Evolutionary conservation across 352 stramenopile genomes (phyloP), one percentile per base, ranked within the genome.

Genomic region (Globisporangium echinulatum): DNA sequence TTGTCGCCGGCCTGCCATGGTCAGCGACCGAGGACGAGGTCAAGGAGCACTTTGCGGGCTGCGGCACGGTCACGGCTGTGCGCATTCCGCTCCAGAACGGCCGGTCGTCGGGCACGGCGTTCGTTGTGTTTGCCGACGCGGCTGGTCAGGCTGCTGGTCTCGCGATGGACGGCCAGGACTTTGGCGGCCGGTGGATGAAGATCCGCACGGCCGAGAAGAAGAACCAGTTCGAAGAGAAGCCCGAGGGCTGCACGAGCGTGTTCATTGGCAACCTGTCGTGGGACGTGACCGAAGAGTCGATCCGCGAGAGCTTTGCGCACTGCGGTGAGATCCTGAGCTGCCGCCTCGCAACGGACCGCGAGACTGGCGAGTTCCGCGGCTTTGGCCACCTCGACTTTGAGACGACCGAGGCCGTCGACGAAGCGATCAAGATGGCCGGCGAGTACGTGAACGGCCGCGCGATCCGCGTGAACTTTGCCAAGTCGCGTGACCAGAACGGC

Each of bases 241-340:
- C 94, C 33, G 92, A 98, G 61, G 90, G 89, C 50, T 99, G 95
- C 75, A 90, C 85, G 0, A 99, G 95, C 43, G 79, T 99, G 15
- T 99, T 99, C 75, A 90, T 99, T 49, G 97, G 96, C 39, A 99
- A 99, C 76, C 77, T 99, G 14, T 85, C 92, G 36, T 99, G 92
- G 89, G 84, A 99, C 56, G 85, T 99, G 42, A 90, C 98, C 48
- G 97, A 99, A 76, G 92, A 98, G 54, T 84, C 73, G 14, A 76
- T 99, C 42, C 79, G 91, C 56, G 68, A 96, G 58, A 74, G 79
- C 19, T 99, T 99, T 67, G 88, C 61, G 15, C 81, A 97, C 50
- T 99, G 95, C 76, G 97, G 97, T 63, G 93, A 98, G 67, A 98
- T 99, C 68, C 58, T 77, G 17, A 85, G 77, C 64, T 92, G 98